Conservation (phyloP, 1,284 basidiomycete species). For the Cryptococcus wingfieldii region DNA sequence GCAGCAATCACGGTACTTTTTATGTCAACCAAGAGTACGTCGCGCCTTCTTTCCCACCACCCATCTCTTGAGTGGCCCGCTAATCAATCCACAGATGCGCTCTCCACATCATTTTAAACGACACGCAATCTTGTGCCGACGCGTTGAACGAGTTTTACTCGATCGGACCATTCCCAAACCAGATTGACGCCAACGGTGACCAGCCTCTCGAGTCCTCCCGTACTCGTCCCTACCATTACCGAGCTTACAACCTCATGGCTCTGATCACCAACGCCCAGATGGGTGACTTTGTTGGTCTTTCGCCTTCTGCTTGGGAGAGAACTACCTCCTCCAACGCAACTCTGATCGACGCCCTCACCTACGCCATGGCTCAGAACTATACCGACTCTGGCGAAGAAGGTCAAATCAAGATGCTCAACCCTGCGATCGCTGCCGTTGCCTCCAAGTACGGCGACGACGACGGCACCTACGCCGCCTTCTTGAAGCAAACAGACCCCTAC, state of each 20-base stretch:
- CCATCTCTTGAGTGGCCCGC: too few relatives aligned
- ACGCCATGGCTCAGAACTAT: constrained; percentile 18
- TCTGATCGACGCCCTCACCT: constrained; percentile 30
- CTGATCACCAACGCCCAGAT: constrained; percentile 18
- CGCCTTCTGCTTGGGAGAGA: constrained; percentile 15
- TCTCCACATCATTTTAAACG: constrained; percentile 26
- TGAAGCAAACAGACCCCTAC: constrained; percentile 15
- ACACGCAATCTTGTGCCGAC: constrained; percentile 15
- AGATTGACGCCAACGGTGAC: constrained; percentile 30
- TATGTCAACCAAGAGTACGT: constrained; percentile 28
- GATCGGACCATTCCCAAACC: constrained; percentile 17
- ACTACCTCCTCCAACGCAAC: constrained; percentile 16
- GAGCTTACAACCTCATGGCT: constrained; percentile 36
- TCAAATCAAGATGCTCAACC: constrained; percentile 14
- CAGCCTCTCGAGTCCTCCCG: constrained; percentile 33
- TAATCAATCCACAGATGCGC: constrained; percentile 7
- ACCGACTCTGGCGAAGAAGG: constrained; percentile 1
- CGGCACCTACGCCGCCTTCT: constrained; percentile 23
- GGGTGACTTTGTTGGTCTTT: constrained; percentile 6
- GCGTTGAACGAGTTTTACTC: constrained; percentile 28
- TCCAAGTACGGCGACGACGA: constrained; percentile 32
- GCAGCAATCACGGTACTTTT: constrained; percentile 37
- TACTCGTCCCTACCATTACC: constrained; percentile 40
- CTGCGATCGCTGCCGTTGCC: constrained; percentile 23
- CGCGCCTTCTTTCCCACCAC: too few relatives aligned